A percentile compares a stretch with the other conserved stretches of the same genome.
phyloP scores from a whole-genome alignment of 2,329 filamentous ascomycete species.

The Alternaria gansuensis region DNA sequence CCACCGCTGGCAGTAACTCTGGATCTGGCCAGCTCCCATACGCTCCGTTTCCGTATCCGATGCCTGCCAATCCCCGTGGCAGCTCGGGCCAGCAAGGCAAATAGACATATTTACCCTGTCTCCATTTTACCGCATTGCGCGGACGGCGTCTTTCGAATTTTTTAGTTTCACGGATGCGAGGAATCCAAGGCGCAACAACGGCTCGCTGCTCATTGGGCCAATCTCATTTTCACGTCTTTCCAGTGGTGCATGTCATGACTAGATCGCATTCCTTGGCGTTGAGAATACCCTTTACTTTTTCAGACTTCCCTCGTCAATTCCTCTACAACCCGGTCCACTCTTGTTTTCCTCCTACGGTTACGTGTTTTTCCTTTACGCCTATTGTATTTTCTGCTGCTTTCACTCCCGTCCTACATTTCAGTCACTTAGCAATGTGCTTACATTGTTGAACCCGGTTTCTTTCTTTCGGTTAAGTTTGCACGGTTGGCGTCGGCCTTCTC shows the following conservation, averaged over 20 bases:
- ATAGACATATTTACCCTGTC: conserved; percentile 20
- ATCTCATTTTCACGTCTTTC: not conserved
- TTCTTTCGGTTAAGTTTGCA: conserved; percentile 20
- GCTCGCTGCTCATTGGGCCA: not conserved
- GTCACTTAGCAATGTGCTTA: conserved; percentile 15
- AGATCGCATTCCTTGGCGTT: conserved; percentile 23
- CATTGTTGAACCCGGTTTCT: conserved; percentile 4
- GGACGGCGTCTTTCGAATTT: conserved; percentile 3
- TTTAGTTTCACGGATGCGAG: not conserved
- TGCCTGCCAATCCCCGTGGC: conserved; percentile 43
- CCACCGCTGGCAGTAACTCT: conserved; percentile 42
- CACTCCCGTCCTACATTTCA: conserved; percentile 11
- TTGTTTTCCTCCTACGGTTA: not conserved
- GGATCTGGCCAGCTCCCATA: conserved; percentile 48
- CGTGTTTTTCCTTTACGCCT: not conserved
- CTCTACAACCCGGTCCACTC: not conserved
- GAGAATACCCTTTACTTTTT: conserved; percentile 20
- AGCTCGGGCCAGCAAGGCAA: conserved; percentile 34
- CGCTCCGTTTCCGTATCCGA: conserved; percentile 51
- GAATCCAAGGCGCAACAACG: not conserved
- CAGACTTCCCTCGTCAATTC: conserved; percentile 8
- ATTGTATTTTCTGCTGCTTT: conserved; percentile 5
- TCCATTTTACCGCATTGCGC: conserved; percentile 2
- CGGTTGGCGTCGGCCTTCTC: conserved; percentile 19
- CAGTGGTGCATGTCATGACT: conserved; percentile 10